These are phyloP conservation scores for Elsinoe ampelina DNA, from an alignment of 2,329 filamentous ascomycete genomes.

Conservation along the genomic window DNA sequence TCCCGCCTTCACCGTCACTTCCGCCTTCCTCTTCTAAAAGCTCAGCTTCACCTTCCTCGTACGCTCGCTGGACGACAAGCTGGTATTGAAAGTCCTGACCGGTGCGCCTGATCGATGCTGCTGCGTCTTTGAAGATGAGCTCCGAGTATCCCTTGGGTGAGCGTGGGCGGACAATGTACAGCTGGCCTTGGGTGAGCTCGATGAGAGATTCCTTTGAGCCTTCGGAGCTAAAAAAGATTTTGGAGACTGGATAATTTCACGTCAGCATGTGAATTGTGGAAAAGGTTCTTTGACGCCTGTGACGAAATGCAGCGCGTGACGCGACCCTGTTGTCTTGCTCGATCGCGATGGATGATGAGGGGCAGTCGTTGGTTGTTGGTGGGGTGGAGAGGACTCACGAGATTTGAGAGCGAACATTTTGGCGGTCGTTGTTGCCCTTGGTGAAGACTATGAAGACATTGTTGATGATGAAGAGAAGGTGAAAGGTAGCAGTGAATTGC, in stretches of 20 bases:
- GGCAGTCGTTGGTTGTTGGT: conserved; percentile 17
- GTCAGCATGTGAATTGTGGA: conserved; percentile 1
- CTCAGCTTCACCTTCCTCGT: conserved; percentile 95
- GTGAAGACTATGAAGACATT: neutral
- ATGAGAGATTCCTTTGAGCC: conserved; percentile 85
- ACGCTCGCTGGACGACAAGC: conserved; percentile 88
- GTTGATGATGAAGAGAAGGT: neutral
- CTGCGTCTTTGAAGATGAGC: conserved; percentile 92
- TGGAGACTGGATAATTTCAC: conserved; percentile 33
- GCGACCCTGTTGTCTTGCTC: conserved; percentile 11
- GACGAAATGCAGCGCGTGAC: conserved; percentile 14
- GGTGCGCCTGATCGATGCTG: conserved; percentile 82
- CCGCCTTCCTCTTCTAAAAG: conserved; percentile 80
- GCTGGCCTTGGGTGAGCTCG: conserved; percentile 88
- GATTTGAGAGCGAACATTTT: conserved; percentile 17
- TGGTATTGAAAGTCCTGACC: conserved; percentile 96
- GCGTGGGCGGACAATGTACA: conserved; percentile 89
- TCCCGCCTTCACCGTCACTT: conserved; percentile 48
- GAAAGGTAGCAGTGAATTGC: neutral
- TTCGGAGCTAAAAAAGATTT: conserved; percentile 75
- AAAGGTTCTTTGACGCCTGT: conserved; percentile 8
- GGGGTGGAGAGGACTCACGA: conserved; percentile 16
- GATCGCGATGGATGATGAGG: conserved; percentile 9
- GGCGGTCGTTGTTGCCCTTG: neutral
- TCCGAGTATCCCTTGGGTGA: conserved; percentile 98